Evolutionary conservation across 2,329 filamentous ascomycete genomes (phyloP).

Genomic region (Pestalotiopsis sp.): DNA sequence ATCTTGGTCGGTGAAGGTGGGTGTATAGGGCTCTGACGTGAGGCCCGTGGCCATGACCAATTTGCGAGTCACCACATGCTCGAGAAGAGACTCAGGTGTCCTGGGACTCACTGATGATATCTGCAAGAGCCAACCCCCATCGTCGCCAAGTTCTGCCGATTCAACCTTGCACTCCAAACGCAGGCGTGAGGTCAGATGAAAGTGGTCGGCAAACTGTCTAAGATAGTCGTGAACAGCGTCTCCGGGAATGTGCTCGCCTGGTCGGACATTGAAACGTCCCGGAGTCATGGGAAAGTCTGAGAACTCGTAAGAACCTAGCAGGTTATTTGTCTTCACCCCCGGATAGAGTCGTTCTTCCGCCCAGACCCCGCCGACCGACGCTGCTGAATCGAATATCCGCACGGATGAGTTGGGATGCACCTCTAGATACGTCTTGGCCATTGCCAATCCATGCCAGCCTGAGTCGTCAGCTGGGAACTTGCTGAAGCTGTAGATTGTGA

Average conservation of each 20-base stretch:
- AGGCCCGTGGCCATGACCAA: constrained; percentile 22
- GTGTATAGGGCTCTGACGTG: constrained; percentile 19
- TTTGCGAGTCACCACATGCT: constrained; percentile 11
- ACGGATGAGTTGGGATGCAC: constrained; percentile 32
- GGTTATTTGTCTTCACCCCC: constrained; percentile 66
- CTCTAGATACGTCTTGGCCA: constrained; percentile 54
- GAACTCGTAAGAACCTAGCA: constrained; percentile 65
- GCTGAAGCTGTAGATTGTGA: neutral
- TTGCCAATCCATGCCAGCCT: constrained; percentile 54
- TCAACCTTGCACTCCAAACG: constrained; percentile 15
- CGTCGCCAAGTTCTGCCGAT: constrained; percentile 1
- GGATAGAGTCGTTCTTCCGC: constrained; percentile 60
- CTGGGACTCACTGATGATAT: neutral
- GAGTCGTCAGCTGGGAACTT: neutral
- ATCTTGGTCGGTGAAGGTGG: constrained; percentile 13
- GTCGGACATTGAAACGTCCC: constrained; percentile 48
- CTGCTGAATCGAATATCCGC: constrained; percentile 51
- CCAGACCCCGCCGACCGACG: constrained; percentile 64
- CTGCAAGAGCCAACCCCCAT: constrained; percentile 11
- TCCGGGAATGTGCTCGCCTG: constrained; percentile 51
- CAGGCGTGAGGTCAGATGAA: constrained; percentile 13
- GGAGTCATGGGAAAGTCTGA: constrained; percentile 64
- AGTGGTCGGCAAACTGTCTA: constrained; percentile 12
- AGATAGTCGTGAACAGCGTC: constrained; percentile 38
- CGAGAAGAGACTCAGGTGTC: neutral